Evolutionary conservation across 176 grass and related monocot genomes (phyloP), one percentile per base, ranked within the genome.

Genomic region (Lolium perenne): DNA sequence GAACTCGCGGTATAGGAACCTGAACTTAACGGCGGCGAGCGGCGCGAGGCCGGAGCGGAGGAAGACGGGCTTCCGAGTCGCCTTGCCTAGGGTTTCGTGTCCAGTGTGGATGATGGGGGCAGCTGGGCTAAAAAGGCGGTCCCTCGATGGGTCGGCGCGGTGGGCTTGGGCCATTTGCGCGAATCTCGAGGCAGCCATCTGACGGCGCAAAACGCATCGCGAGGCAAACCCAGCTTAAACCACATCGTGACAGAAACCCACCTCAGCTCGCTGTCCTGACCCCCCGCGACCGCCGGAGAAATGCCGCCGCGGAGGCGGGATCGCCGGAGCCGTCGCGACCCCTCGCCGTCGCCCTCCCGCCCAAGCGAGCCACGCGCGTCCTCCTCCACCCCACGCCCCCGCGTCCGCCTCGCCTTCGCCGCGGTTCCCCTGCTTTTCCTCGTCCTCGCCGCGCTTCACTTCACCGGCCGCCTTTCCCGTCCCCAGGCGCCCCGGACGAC

Each of bases 271-370:
- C 7, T 43, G 41, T 43, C 41, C 41, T 43, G 41, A 0, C 48
- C 55, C 55, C 13, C 57, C 51, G 20, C 50, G 12, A 13, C 67
- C 20, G 47, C 76, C 62, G 41, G 83, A 83, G 80, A 87, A 82
- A 94, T 95, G 93, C 81, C 90, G 68, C 58, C 88, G 8, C 87
- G 88, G 91, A 85, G 96, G 84, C 86, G 93, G 80, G 88, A 98
- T 81, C 93, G 86, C 84, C 86, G 92, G 56, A 89, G 85, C 57
- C 83, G 55, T 59, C 80, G 66, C 77, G 77, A 83, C 77, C 73
- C 83, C 23, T 78, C 71, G 51, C 89, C 81, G 43, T 65, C 78
- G 51, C 51, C 68, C 35, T 60, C 83, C 60, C 40, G 6, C n/a
- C 38, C 81, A 20, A 83, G 12, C 55, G 6, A 38, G 20, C 51